Conservation (phyloP, 2,329 filamentous ascomycete genomes). For the Ophiostoma montium region DNA sequence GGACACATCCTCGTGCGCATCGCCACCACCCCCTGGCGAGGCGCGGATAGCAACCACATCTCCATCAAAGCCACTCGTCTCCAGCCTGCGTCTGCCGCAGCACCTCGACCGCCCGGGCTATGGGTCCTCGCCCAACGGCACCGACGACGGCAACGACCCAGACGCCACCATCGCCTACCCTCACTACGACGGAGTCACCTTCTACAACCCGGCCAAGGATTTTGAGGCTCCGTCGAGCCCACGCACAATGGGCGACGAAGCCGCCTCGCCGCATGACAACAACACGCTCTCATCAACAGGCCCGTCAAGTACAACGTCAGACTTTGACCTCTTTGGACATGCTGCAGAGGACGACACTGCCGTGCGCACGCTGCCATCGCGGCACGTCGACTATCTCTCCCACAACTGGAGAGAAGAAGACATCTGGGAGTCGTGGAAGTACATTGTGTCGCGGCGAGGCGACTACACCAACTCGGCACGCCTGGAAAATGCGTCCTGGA, state of each 20-base stretch:
- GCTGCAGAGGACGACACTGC: conserved; percentile 65
- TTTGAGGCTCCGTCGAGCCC: conserved; percentile 38
- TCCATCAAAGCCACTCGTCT: conserved; percentile 41
- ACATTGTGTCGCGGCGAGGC: conserved; percentile 67
- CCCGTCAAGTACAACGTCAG: conserved; percentile 43
- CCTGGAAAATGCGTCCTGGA: conserved; percentile 92
- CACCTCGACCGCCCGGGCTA: conserved; percentile 32
- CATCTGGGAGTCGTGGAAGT: conserved; percentile 94
- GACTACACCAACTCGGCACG: conserved; percentile 70
- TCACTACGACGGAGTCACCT: conserved; percentile 32
- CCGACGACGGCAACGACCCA: conserved; percentile 10
- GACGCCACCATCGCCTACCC: conserved; percentile 17
- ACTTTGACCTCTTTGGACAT: conserved; percentile 35
- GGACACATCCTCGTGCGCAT: conserved; percentile 36
- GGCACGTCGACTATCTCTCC: conserved; percentile 90
- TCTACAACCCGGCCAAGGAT: conserved; percentile 29
- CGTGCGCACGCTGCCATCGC: conserved; percentile 58
- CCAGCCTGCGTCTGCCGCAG: conserved; percentile 47
- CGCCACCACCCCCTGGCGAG: conserved; percentile 42
- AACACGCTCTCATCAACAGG: conserved; percentile 36
- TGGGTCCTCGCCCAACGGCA: conserved; percentile 24
- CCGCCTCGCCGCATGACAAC: conserved; percentile 37
- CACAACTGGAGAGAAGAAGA: conserved; percentile 92
- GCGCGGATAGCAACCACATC: conserved; percentile 42
- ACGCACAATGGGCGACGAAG: conserved; percentile 31